Conservation (phyloP, 495 filamentous ascomycete genomes). For the Aspergillus olivimuriae region DNA sequence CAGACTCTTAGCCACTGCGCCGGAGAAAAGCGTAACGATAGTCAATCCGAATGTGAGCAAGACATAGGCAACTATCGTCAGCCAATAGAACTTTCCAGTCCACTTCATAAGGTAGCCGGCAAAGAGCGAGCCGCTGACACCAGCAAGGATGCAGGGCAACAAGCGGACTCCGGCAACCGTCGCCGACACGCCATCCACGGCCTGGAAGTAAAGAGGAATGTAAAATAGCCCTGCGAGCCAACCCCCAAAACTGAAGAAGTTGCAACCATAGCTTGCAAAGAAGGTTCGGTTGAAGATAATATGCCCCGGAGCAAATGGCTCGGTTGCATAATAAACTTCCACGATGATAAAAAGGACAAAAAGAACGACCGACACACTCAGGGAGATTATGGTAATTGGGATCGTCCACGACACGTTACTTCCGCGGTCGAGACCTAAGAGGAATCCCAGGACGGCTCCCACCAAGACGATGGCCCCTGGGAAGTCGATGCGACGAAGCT, state of each 20-base stretch:
- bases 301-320: constrained; percentile 75
- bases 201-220: constrained; percentile 76
- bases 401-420: constrained; percentile 66
- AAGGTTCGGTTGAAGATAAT: constrained; percentile 70
- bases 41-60: constrained; percentile 45
- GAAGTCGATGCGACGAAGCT: constrained; percentile 74
- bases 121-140: constrained; percentile 62
- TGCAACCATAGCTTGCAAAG: constrained; percentile 62
- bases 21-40: constrained; percentile 55
- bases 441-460: constrained; percentile 62
- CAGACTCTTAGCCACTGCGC: constrained; percentile 36
- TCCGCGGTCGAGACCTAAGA: constrained; percentile 72
- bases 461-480: constrained; percentile 65
- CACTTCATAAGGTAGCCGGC: constrained; percentile 67
- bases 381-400: constrained; percentile 51
- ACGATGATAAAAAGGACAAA: constrained; percentile 65
- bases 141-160: constrained; percentile 57
- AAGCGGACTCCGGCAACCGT: constrained; percentile 59
- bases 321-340: constrained; percentile 62
- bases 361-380: constrained; percentile 51
- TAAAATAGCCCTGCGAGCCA: constrained; percentile 66
- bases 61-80: constrained; percentile 57
- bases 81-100: constrained; percentile 72
- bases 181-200: constrained; percentile 59
- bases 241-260: constrained; percentile 69